phyloP scores from a whole-genome alignment of 352 stramenopile species.

The Phytophthora litchii region DNA sequence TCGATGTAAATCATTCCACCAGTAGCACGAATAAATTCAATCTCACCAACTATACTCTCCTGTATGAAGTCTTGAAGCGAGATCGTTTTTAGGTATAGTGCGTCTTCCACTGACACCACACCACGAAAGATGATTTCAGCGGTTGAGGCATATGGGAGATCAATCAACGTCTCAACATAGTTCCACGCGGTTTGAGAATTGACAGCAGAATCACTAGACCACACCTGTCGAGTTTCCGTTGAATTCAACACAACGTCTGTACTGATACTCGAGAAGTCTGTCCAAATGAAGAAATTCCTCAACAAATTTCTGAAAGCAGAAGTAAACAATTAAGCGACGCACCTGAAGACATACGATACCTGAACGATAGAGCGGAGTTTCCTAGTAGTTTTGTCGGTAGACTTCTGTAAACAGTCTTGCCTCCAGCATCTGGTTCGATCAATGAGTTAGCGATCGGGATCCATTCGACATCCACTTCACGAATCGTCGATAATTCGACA shows the following conservation, averaged over 20 bases:
- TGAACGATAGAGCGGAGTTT: constrained; percentile 35
- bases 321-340: not conserved
- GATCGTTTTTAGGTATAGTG: constrained; percentile 50
- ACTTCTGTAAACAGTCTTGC: constrained; percentile 38
- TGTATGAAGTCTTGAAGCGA: constrained; percentile 17
- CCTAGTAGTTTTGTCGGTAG: constrained; percentile 22
- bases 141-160: constrained; percentile 21
- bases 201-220: constrained; percentile 36
- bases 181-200: constrained; percentile 39
- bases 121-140: constrained; percentile 47
- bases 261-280: constrained; percentile 48
- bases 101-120: constrained; percentile 23
- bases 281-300: not conserved
- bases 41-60: constrained; percentile 18
- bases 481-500: constrained; percentile 13
- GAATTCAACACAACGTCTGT: constrained; percentile 43
- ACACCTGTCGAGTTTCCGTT: constrained; percentile 25
- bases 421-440: constrained; percentile 1
- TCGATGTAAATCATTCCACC: constrained; percentile 50
- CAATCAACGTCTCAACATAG: constrained; percentile 21
- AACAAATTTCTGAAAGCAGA: not conserved
- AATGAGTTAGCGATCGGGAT: constrained; percentile 12
- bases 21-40: constrained; percentile 39
- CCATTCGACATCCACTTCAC: constrained; percentile 39
- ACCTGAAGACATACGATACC: constrained; percentile 47